Evolutionary conservation across 495 filamentous ascomycete species (phyloP).

Genomic region (Penicillium cinerascens): DNA sequence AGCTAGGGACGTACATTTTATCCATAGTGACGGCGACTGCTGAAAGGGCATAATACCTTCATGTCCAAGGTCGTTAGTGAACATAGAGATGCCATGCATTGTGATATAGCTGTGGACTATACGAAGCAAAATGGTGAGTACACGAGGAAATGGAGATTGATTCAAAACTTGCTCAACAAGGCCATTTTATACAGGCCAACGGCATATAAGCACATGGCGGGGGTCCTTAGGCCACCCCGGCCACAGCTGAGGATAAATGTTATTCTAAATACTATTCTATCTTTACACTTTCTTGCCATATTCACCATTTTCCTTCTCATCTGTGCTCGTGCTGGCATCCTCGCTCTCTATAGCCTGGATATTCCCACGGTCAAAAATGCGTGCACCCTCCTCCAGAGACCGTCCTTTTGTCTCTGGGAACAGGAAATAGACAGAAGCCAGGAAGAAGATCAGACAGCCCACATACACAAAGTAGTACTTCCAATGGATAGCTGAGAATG

Average conservation of each 20-base stretch:
- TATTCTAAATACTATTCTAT: neutral
- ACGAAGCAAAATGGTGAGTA: neutral
- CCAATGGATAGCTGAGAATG: constrained; percentile 49
- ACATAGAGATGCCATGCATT: too few species aligned
- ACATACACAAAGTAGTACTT: constrained; percentile 62
- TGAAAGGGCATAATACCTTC: too few species aligned
- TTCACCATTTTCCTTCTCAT: neutral
- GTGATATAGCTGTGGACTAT: too few species aligned
- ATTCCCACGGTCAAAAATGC: constrained; percentile 49
- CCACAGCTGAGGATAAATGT: neutral
- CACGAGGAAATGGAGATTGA: neutral
- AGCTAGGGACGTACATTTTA: too few species aligned
- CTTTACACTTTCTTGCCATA: neutral
- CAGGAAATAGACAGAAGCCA: constrained; percentile 59
- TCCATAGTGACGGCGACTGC: too few species aligned
- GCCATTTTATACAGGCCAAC: too few species aligned
- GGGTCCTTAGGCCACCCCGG: too few species aligned
- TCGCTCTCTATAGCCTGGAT: neutral
- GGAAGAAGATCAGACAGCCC: constrained; percentile 50
- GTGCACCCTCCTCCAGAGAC: constrained; percentile 61
- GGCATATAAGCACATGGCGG: neutral
- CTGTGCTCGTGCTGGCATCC: neutral
- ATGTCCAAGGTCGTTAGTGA: too few species aligned
- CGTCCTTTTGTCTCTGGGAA: constrained; percentile 65
- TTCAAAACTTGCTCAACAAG: neutral